These are phyloP conservation scores for Colletotrichum musae DNA, from an alignment of 2,329 filamentous ascomycete genomes.

Conservation along the genomic window DNA sequence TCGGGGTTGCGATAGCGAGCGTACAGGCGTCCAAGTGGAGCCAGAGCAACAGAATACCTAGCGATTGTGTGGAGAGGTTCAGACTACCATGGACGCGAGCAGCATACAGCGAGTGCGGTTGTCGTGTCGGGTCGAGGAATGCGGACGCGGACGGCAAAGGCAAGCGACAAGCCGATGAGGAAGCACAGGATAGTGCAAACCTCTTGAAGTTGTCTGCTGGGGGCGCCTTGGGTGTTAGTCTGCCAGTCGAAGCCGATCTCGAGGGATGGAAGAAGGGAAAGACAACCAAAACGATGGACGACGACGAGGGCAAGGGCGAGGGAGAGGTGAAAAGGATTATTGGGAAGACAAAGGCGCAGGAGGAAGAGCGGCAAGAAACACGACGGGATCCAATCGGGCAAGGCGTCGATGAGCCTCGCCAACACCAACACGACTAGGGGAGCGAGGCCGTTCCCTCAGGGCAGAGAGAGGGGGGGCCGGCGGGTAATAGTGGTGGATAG, in stretches of 20 bases:
- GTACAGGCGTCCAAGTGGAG: conserved; percentile 38
- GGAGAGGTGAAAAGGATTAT: conserved; percentile 34
- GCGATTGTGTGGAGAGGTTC: conserved; percentile 27
- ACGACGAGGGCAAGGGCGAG: conserved; percentile 24
- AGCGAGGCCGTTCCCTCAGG: conserved; percentile 26
- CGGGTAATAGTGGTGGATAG: conserved; percentile 15
- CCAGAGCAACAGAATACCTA: conserved; percentile 11
- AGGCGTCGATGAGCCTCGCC: conserved; percentile 40
- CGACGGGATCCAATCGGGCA: conserved; percentile 31
- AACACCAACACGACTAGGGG: conserved; percentile 32
- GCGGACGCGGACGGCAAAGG: conserved; percentile 7
- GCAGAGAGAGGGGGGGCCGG: conserved; percentile 12
- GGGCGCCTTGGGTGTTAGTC: conserved; percentile 37
- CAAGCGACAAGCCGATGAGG: conserved; percentile 32
- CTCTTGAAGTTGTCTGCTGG: conserved; percentile 29
- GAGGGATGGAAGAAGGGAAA: conserved; percentile 37
- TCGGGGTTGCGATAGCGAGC: conserved; percentile 22
- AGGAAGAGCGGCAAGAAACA: conserved; percentile 31
- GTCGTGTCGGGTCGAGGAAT: conserved; percentile 31
- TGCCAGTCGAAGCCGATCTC: conserved; percentile 25
- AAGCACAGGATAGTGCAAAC: conserved; percentile 31
- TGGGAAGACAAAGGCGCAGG: conserved; percentile 31
- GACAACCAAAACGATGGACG: conserved; percentile 13
- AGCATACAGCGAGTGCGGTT: not conserved
- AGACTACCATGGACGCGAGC: conserved; percentile 33